phyloP scores from a whole-genome alignment of 768 basidiomycete species.

The Crepidotus variabilis region DNA sequence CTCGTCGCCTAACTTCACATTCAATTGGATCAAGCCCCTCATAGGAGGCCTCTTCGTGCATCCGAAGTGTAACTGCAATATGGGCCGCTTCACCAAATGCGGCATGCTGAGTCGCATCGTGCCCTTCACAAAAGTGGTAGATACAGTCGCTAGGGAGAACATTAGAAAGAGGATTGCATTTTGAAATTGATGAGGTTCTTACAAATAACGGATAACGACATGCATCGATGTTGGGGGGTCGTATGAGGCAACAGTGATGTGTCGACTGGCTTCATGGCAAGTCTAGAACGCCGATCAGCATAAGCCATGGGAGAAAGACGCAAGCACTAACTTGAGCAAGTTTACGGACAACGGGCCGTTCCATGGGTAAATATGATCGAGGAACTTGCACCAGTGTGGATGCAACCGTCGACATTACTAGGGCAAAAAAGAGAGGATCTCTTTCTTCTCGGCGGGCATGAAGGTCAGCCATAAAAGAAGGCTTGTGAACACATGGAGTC shows the following conservation, averaged over 20 bases:
- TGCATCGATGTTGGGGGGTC: slow-evolving; percentile 83
- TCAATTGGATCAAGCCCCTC: slow-evolving; percentile 83
- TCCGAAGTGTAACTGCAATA: slow-evolving; percentile 75
- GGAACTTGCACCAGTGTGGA: slow-evolving; percentile 88
- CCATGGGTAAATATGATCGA: slow-evolving; percentile 84
- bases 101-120: slow-evolving; percentile 83
- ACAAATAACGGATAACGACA: slow-evolving; percentile 89
- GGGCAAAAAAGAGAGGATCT: slow-evolving; percentile 86
- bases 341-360: slow-evolving; percentile 78
- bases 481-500: slow-evolving; percentile 88
- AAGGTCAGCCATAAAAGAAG: slow-evolving; percentile 89
- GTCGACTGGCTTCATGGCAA: slow-evolving; percentile 79
- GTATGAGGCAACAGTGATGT: slow-evolving; percentile 75
- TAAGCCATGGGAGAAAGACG: slow-evolving; percentile 1
- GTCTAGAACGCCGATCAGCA: slow-evolving; percentile 34
- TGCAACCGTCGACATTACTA: slow-evolving; percentile 87
- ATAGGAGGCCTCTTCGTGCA: slow-evolving; percentile 86
- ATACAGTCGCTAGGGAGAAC: slow-evolving; percentile 58
- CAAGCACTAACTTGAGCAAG: slow-evolving; percentile 52
- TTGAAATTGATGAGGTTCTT: slow-evolving; percentile 28
- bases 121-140: slow-evolving; percentile 87
- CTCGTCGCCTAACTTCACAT: slow-evolving; percentile 79
- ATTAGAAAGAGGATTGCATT: slow-evolving; percentile 4
- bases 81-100: slow-evolving; percentile 86
- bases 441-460: slow-evolving; percentile 76